A percentile compares a stretch with the other conserved stretches of the same genome.
These are phyloP conservation scores for Triticum urartu DNA, from an alignment of 176 grass and related monocot species.

Conservation along the genomic window DNA sequence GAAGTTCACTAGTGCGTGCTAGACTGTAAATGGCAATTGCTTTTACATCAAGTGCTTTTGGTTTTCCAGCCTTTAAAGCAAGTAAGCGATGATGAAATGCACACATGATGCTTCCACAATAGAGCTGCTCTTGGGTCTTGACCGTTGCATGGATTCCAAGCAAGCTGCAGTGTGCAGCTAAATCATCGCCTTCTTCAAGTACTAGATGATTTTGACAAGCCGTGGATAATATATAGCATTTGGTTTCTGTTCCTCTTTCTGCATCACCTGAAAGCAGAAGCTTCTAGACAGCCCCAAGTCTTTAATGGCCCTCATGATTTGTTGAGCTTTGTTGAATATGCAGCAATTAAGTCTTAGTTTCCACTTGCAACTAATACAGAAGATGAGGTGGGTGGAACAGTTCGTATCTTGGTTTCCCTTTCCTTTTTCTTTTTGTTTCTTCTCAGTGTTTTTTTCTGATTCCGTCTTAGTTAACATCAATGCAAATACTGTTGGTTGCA, in stretches of 20 bases:
- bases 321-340: background rate
- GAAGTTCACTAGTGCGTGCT: slow-evolving; percentile 16
- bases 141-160: slow-evolving; percentile 34
- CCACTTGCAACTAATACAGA: slow-evolving; percentile 8
- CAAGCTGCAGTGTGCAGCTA: background rate
- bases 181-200: slow-evolving; percentile 20
- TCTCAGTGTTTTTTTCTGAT: background rate
- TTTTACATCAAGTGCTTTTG: slow-evolving; percentile 10
- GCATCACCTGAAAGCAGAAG: slow-evolving; percentile 6
- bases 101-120: background rate
- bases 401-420: background rate
- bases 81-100: slow-evolving; percentile 19
- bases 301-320: background rate
- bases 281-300: background rate
- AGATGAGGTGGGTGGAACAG: background rate
- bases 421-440: background rate
- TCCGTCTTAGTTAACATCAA: slow-evolving; percentile 7
- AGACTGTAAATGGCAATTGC: slow-evolving; percentile 24
- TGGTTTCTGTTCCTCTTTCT: background rate
- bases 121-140: background rate
- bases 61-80: slow-evolving; percentile 28
- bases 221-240: background rate
- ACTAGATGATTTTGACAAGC: slow-evolving; percentile 20
- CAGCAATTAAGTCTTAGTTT: background rate
- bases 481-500: background rate